phyloP scores from a whole-genome alignment of 345 rosid genomes.

The Noccaea caerulescens region DNA sequence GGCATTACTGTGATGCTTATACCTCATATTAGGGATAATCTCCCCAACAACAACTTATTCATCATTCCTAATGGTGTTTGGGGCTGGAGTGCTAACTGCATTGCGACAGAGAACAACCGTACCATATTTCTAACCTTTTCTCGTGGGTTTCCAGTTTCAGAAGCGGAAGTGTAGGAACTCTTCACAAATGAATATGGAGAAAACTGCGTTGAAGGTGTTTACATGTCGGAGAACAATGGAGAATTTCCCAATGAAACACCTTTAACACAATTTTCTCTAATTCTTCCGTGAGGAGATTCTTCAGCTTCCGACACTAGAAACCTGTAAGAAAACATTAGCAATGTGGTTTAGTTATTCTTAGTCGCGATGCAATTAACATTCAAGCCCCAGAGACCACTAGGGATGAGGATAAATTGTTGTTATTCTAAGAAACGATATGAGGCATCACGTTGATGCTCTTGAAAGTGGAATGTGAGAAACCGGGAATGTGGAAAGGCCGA shows the following conservation, averaged over 20 bases:
- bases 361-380: too few species aligned
- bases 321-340: too few species aligned
- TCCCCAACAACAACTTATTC: neutral
- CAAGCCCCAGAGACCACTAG: too few species aligned
- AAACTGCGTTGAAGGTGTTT: constrained; percentile 2
- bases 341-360: too few species aligned
- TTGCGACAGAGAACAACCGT: constrained; percentile 40
- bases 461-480: too few species aligned
- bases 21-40: neutral
- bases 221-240: neutral
- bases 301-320: too few species aligned
- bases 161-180: constrained; percentile 41
- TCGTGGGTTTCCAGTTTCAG: constrained; percentile 47
- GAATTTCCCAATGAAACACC: neutral
- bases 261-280: too few species aligned
- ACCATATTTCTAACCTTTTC: constrained; percentile 53
- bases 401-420: too few species aligned
- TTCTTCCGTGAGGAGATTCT: too few species aligned
- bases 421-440: too few species aligned
- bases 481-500: too few species aligned
- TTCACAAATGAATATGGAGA: constrained; percentile 40
- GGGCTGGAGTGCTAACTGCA: neutral
- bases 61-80: neutral
- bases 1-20: neutral
- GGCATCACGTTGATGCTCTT: too few species aligned